Conservation (phyloP, 306 rosid genomes). For the Lithocarpus polystachyus region DNA sequence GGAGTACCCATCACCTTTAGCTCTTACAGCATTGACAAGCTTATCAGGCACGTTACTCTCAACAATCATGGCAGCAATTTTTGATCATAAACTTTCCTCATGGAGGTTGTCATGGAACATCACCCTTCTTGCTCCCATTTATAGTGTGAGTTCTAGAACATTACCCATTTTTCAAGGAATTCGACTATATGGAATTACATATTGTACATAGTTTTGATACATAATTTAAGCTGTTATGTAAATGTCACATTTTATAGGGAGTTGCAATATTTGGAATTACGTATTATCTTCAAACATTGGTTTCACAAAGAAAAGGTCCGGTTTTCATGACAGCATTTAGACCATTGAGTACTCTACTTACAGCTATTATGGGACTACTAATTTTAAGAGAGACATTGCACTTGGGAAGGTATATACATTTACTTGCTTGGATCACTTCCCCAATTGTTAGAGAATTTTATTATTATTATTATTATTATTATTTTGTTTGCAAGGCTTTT, state of each 20-base stretch:
- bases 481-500: too few species aligned
- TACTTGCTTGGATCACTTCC: background rate
- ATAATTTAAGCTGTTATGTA: background rate
- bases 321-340: constrained; percentile 27
- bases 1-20: constrained; percentile 21
- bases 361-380: constrained; percentile 7
- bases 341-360: constrained; percentile 7
- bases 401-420: constrained; percentile 20
- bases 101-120: constrained; percentile 27
- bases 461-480: too few species aligned
- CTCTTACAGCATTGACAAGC: constrained; percentile 13
- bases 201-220: too few species aligned
- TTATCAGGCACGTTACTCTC: constrained; percentile 25
- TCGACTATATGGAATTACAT: too few species aligned
- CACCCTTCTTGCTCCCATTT: constrained; percentile 23
- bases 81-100: constrained; percentile 23
- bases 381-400: constrained; percentile 19
- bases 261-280: constrained; percentile 1
- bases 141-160: constrained; percentile 9
- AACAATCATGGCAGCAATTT: constrained; percentile 2
- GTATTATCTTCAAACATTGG: constrained; percentile 3
- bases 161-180: too few species aligned
- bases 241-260: constrained; percentile 15
- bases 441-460: too few species aligned
- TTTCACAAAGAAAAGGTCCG: constrained; percentile 17